These are phyloP conservation scores for Neurospora africana DNA, from an alignment of 495 filamentous ascomycete species.

Conservation along the genomic window DNA sequence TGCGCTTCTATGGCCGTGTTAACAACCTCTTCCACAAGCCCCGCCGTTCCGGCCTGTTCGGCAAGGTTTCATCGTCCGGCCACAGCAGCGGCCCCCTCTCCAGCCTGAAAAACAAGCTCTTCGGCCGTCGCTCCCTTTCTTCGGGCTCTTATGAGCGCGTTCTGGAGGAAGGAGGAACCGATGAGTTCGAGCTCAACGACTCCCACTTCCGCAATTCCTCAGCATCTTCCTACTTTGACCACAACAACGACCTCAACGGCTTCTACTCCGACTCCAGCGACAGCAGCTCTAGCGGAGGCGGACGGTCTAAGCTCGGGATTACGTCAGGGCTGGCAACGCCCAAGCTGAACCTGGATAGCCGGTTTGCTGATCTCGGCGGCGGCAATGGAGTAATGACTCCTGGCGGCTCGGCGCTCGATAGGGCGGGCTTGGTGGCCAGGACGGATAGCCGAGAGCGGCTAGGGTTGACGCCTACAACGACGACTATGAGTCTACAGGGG, in stretches of 20 bases:
- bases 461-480: slow-evolving; percentile 26
- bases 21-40: slow-evolving; percentile 40
- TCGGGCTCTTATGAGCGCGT: slow-evolving; percentile 66
- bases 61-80: slow-evolving; percentile 36
- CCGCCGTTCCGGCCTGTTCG: slow-evolving; percentile 37
- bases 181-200: slow-evolving; percentile 62
- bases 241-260: slow-evolving; percentile 46
- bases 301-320: slow-evolving; percentile 30
- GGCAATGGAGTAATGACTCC: slow-evolving; percentile 32
- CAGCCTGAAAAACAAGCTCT: slow-evolving; percentile 38
- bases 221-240: slow-evolving; percentile 22
- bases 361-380: slow-evolving; percentile 9
- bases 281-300: not conserved
- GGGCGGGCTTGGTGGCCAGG: slow-evolving; percentile 63
- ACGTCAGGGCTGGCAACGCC: slow-evolving; percentile 57
- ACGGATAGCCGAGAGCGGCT: slow-evolving; percentile 74
- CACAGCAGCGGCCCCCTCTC: slow-evolving; percentile 25
- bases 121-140: slow-evolving; percentile 29
- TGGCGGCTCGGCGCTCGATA: slow-evolving; percentile 51
- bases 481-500: slow-evolving; percentile 38
- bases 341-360: slow-evolving; percentile 45
- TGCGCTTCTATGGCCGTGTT: slow-evolving; percentile 51
- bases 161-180: slow-evolving; percentile 60
- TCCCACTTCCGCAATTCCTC: slow-evolving; percentile 26
- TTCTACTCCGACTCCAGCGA: slow-evolving; percentile 45